Evolutionary conservation across 2,329 filamentous ascomycete species (phyloP).

Genomic region (Ophiognomonia clavigignenti-juglandacearum): DNA sequence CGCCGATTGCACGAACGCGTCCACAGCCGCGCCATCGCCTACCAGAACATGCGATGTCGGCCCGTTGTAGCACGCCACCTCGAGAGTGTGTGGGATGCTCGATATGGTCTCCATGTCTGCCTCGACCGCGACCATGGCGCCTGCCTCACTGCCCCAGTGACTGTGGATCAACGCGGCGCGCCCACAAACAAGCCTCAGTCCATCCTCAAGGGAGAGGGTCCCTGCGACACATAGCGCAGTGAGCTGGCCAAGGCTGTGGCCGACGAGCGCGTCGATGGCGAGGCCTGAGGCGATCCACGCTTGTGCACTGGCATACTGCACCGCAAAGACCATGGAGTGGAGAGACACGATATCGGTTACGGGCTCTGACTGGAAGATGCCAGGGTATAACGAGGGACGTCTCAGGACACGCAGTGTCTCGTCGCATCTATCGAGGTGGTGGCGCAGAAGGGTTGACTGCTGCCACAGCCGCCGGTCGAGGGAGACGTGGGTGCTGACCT

Average conservation of each 20-base stretch:
- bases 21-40: conserved; percentile 23
- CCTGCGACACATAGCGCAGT: conserved; percentile 29
- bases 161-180: conserved; percentile 27
- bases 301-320: conserved; percentile 31
- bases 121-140: conserved; percentile 27
- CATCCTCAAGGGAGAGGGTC: conserved; percentile 24
- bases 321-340: conserved; percentile 31
- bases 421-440: conserved; percentile 32
- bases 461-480: too few species aligned
- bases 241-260: conserved; percentile 33
- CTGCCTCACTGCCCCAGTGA: conserved; percentile 26
- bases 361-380: conserved; percentile 22
- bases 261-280: conserved; percentile 26
- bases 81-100: conserved; percentile 2
- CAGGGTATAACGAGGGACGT: conserved; percentile 26
- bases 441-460: too few species aligned
- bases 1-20: conserved; percentile 14
- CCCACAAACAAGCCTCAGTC: conserved; percentile 23
- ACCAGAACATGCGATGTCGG: conserved; percentile 26
- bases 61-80: conserved; percentile 30
- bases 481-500: too few species aligned
- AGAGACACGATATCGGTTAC: conserved; percentile 25
- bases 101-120: not conserved
- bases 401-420: conserved; percentile 21
- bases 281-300: conserved; percentile 30